Base-by-base conservation (phyloP, 2,329 filamentous ascomycete species). In the Tolypocladium cylindrosporum region DNA sequence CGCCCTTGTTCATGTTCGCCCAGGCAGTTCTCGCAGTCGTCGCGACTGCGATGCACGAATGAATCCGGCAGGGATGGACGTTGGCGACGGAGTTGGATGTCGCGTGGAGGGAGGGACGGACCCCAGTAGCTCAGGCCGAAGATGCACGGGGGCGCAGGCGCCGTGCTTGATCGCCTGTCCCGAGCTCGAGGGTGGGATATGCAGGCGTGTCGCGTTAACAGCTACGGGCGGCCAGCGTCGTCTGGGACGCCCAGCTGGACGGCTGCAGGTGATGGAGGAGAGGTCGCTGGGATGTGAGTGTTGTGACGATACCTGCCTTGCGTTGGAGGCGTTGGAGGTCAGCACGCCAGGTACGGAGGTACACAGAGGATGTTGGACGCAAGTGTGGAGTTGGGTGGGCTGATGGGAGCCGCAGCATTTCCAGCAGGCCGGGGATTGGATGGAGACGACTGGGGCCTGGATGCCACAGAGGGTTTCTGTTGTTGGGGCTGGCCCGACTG, bases 1-100 rank as follows among this genome's bases (percentile, higher is more conserved):
- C 65, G 55, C 64, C 61, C 58, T 66, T 68, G 41, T 67, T 64
- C 68, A 71, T 71, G 60, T 55, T 58, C 58, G 56, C 61, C 40
- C 27, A 36, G 51, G 5, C 24, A 13, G 34, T 43, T 54, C 8
- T 41, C 39, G 36, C 54, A 36, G 21, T 59, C 27, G 57, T 40
- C 27, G 27, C 42, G 27, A 39, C 40, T 19, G 41, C 37, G 50
- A 48, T 41, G 55, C n/a, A 24, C 41, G 31, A 27, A 40, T 43
- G 41, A 31, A 48, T n/a, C 39, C 13, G n/a, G 31, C 48, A 37
- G 48, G 31, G n/a, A 31, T 19, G 52, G 39, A 19, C 16, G 52
- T n/a, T 14, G 37, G 52, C 34, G 21, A 6, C 51, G 14, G 39
- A 41, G 51, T 7, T 19, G 36, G 52, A 27, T 37, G n/a, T 40